Base-by-base conservation (phyloP, 2,329 filamentous ascomycete genomes). In the Hymenoscyphus occultus region DNA sequence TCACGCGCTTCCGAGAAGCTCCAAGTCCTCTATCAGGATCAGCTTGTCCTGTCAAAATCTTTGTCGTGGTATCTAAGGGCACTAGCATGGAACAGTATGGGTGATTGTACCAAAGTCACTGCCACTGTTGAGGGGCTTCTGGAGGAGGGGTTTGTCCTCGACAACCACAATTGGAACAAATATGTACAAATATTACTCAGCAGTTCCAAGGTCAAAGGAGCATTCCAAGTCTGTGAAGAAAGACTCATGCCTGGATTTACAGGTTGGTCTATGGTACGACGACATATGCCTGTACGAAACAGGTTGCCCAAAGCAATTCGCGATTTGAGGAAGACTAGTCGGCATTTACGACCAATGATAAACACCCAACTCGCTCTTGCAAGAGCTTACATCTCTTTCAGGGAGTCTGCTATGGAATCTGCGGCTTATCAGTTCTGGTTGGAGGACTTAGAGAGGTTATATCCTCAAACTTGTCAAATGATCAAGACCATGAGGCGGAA, bases 101-200 rank as follows among this genome's bases (percentile, higher is more conserved):
- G 85, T 65, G 81, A 85, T 59, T 77, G 86, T 3, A 78, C 77
- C n/a, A 76, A 79, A 32, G 77, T 85, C 1, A 74, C 86, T 62
- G 78, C 78, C 61, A 78, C 81, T 13, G 81, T 88, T 75, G 77
- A 82, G 65, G 75, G 79, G n/a, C 69, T 83, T 22, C 78, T 80
- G 61, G 74, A 76, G 1, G 81, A 83, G 51, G 94, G 93, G 12
- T 97, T 94, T 79, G 79, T 80, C 35, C 77, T 97, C 64, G 89
- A 92, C 73, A 88, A 85, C 74, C 84, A 83, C 71, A 93, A 91
- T 70, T 96, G 92, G 92, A 95, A 96, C 74, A 82, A 84, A 60
- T 88, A 91, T 69, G 83, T 97, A 63, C 86, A 90, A 71, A 77
- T 83, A 60, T 32, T 62, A n/a, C 85, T 97, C 31, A 79, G 81